These are phyloP conservation scores for Flaveria linearis DNA, from an alignment of 129 eudicot genomes.

Conservation along the genomic window DNA sequence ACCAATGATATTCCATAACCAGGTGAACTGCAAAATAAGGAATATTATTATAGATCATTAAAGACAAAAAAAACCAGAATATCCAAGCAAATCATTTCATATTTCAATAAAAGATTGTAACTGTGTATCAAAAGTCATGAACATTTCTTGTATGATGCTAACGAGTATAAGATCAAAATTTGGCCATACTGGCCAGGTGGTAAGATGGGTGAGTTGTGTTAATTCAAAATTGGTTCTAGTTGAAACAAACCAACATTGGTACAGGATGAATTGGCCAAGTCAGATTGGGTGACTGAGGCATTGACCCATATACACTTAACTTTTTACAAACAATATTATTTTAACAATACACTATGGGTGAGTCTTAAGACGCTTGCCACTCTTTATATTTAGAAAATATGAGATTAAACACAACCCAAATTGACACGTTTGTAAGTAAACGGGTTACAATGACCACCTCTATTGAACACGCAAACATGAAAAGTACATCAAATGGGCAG, in stretches of 20 bases:
- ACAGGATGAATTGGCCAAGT: background rate
- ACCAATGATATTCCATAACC: conserved; percentile 93
- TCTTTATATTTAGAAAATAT: no score
- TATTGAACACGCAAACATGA: background rate
- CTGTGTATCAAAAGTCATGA: background rate
- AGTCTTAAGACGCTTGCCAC: no score
- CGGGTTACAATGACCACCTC: background rate
- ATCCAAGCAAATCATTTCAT: background rate
- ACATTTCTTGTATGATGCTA: conserved; percentile 1
- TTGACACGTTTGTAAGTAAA: background rate
- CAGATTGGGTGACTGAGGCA: background rate
- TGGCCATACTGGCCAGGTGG: background rate
- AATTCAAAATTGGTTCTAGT: background rate
- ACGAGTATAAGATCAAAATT: background rate
- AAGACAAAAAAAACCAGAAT: conserved; percentile 1
- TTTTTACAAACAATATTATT: background rate
- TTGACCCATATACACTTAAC: background rate
- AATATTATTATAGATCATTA: background rate
- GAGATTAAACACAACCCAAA: background rate
- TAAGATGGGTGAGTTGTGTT: background rate
- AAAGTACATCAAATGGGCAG: background rate
- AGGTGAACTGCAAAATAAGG: conserved; percentile 59
- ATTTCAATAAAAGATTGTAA: background rate
- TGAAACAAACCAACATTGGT: no score
- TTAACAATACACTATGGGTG: background rate